phyloP scores from a whole-genome alignment of 805 yeast genomes.

The Sugiyamaella smithiae region DNA sequence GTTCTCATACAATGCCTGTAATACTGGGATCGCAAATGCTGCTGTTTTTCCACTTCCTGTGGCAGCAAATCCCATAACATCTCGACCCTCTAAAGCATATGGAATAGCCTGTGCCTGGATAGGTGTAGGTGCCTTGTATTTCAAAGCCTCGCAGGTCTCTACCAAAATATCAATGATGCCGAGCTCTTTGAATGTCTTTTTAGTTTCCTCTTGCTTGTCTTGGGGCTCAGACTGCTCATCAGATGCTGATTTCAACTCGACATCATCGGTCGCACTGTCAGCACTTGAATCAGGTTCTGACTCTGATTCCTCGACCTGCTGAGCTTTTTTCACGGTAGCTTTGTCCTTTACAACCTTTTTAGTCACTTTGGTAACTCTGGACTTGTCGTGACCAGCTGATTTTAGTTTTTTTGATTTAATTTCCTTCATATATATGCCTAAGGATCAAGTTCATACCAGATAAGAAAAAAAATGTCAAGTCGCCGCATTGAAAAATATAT shows the following conservation, averaged over 20 bases:
- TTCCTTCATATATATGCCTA: too few relatives aligned
- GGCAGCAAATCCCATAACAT: slow-evolving; percentile 93
- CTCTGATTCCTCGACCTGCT: too few relatives aligned
- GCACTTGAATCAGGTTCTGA: too few relatives aligned
- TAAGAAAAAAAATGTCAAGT: too few relatives aligned
- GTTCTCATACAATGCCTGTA: slow-evolving; percentile 86
- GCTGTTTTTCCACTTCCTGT: slow-evolving; percentile 99
- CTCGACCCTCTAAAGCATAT: slow-evolving; percentile 84
- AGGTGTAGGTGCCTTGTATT: slow-evolving; percentile 83
- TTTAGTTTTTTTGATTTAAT: too few relatives aligned
- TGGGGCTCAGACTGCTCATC: neutral
- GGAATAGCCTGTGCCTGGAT: slow-evolving; percentile 92
- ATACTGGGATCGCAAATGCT: slow-evolving; percentile 93
- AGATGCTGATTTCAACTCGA: too few relatives aligned
- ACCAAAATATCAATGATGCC: slow-evolving; percentile 46
- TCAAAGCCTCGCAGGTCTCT: slow-evolving; percentile 73
- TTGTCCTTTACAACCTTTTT: neutral
- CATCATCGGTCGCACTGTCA: too few relatives aligned
- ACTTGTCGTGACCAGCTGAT: too few relatives aligned
- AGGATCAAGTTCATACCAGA: too few relatives aligned
- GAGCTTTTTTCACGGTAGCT: neutral
- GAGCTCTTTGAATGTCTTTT: slow-evolving; percentile 32
- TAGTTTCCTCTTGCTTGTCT: slow-evolving; percentile 7
- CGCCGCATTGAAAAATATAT: too few relatives aligned
- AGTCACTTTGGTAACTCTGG: neutral